phyloP scores from a whole-genome alignment of 768 basidiomycete genomes.

The Xanthoconium stramineum region DNA sequence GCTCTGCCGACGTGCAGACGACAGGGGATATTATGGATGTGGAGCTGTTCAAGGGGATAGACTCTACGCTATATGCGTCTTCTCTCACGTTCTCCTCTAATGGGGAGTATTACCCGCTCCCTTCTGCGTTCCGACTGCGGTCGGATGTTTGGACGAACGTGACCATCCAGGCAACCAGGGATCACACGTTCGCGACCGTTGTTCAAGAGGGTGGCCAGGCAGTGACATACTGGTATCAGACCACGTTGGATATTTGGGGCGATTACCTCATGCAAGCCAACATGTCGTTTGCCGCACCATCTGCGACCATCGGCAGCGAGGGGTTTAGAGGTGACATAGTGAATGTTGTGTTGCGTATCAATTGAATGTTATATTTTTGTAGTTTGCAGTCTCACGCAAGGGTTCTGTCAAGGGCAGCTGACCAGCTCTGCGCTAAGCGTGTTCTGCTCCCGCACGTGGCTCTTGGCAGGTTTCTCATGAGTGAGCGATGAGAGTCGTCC shows the following conservation, averaged over 20 bases:
- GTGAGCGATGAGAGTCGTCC: background rate
- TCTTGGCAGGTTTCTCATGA: background rate
- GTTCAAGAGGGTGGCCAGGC: slow-evolving; percentile 11
- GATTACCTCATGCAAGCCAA: slow-evolving; percentile 37
- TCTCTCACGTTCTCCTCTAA: slow-evolving; percentile 41
- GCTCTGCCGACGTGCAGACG: slow-evolving; percentile 10
- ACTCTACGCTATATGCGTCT: slow-evolving; percentile 34
- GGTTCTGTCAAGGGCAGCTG: background rate
- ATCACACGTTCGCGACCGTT: slow-evolving; percentile 34
- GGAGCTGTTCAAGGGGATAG: slow-evolving; percentile 34
- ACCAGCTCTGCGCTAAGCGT: background rate
- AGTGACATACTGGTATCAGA: slow-evolving; percentile 32
- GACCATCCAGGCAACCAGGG: slow-evolving; percentile 36
- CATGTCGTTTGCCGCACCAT: slow-evolving; percentile 45
- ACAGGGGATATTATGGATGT: slow-evolving; percentile 15
- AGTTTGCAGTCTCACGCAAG: background rate
- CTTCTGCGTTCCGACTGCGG: slow-evolving; percentile 26
- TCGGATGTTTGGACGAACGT: slow-evolving; percentile 32
- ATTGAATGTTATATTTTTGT: slow-evolving; percentile 8
- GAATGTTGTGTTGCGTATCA: slow-evolving; percentile 25
- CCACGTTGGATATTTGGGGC: slow-evolving; percentile 40
- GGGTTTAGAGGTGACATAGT: slow-evolving; percentile 36
- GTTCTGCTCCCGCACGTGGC: background rate
- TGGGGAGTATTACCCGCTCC: slow-evolving; percentile 35
- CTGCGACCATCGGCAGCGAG: slow-evolving; percentile 33